These are phyloP conservation scores for Kwoniella shandongensis DNA, from an alignment of 768 basidiomycete genomes.

Conservation along the genomic window DNA sequence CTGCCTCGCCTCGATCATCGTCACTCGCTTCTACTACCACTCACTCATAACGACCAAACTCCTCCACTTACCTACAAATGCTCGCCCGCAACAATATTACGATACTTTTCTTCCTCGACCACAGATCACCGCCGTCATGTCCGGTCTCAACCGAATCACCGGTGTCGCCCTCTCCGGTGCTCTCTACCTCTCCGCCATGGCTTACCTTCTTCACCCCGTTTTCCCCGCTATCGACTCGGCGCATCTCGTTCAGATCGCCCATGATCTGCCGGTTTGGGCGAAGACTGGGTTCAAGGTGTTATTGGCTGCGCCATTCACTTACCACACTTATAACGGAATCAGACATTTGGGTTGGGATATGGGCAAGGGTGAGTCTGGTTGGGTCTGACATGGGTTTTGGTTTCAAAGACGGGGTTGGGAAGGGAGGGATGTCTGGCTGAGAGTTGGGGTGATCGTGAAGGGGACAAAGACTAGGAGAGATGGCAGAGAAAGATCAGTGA, in stretches of 20 bases:
- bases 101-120: constrained; percentile 52
- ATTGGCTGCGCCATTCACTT: constrained; percentile 83
- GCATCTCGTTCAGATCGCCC: constrained; percentile 70
- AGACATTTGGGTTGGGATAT: constrained; percentile 89
- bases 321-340: constrained; percentile 85
- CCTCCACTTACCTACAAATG: background rate
- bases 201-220: constrained; percentile 77
- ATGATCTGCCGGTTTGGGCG: constrained; percentile 69
- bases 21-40: background rate
- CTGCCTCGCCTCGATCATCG: too few species aligned
- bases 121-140: constrained; percentile 84
- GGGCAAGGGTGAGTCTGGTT: constrained; percentile 70
- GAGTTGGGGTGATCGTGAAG: too few species aligned
- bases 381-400: too few species aligned
- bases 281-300: constrained; percentile 75
- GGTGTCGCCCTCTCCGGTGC: constrained; percentile 72
- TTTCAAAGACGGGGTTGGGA: too few species aligned
- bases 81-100: background rate
- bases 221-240: constrained; percentile 67
- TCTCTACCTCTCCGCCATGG: constrained; percentile 81
- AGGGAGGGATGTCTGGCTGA: background rate
- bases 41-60: background rate
- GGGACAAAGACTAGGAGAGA: too few species aligned
- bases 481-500: too few species aligned
- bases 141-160: constrained; percentile 83